Percentiles rank a stretch among this genome's conserved stretches.
These are phyloP conservation scores for Plectosphaerella cucumerina DNA, from an alignment of 2,329 filamentous ascomycete genomes.

Conservation along the genomic window DNA sequence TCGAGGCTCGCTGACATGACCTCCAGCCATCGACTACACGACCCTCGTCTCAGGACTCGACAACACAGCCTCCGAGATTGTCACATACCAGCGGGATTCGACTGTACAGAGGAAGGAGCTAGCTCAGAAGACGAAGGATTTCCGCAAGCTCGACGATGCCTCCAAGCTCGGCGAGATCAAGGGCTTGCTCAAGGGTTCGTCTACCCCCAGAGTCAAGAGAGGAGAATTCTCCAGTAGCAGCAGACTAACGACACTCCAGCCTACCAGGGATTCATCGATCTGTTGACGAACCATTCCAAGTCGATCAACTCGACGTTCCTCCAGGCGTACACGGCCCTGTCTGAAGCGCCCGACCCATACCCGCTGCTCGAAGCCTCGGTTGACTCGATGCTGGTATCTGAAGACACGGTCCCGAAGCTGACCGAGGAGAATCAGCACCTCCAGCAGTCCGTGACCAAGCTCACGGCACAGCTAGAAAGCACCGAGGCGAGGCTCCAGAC, in stretches of 20 bases:
- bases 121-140: slow-evolving; percentile 99
- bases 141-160: slow-evolving; percentile 86
- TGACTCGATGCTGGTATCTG: slow-evolving; percentile 85
- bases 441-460: slow-evolving; percentile 69
- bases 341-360: slow-evolving; percentile 94
- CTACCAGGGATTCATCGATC: slow-evolving; percentile 96
- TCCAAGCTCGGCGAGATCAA: slow-evolving; percentile 87
- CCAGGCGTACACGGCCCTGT: slow-evolving; percentile 86
- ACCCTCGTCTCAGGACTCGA: slow-evolving; percentile 82
- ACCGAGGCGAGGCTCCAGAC: slow-evolving; percentile 75
- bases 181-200: slow-evolving; percentile 73
- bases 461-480: slow-evolving; percentile 79
- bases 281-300: slow-evolving; percentile 94
- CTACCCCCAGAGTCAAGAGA: background rate
- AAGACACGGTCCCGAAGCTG: slow-evolving; percentile 87
- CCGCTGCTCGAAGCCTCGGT: slow-evolving; percentile 94
- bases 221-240: background rate
- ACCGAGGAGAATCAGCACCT: slow-evolving; percentile 84
- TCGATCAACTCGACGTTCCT: slow-evolving; percentile 89
- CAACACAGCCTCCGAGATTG: slow-evolving; percentile 90
- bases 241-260: slow-evolving; percentile 42
- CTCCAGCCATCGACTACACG: slow-evolving; percentile 77
- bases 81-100: slow-evolving; percentile 89
- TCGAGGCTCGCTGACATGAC: slow-evolving; percentile 15
- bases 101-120: slow-evolving; percentile 94